Base-by-base conservation (phyloP, 805 yeast species). In the Nakazawaea peltata region DNA sequence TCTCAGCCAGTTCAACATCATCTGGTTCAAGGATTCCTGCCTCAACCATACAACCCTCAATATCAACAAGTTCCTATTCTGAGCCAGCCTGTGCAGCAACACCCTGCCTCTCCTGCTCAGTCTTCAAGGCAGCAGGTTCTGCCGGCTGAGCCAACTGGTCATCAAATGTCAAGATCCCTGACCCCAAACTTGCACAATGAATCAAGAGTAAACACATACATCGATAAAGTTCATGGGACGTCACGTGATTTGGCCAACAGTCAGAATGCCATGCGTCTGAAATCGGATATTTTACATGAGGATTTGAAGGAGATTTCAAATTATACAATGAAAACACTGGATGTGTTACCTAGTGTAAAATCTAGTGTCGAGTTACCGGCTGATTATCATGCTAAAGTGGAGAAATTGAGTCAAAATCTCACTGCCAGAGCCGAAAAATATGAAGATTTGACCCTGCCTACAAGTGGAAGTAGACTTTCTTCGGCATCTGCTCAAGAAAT, bases 331-430 rank as follows among this genome's bases (percentile, higher is more conserved):
- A 25, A 13, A 13, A 13, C 25, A 12, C 28, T 32, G 2, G 37
- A 37, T 17, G 29, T 22, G 15, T 12, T 37, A 5, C 36, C 37
- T 3, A 9, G 25, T 16, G 30, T 38, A 30, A 34, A 29, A 21
- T 21, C 23, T 8, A 21, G 23, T 21, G n/a, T n/a, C n/a, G n/a
- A n/a, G n/a, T 46, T 48, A 23, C 49, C 44, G 27, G 50, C 50
- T 17, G 23, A 21, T 8, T 21, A 21, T 10, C 23, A 21, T 21
- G 10, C 7, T 21, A 21, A 10, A 21, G 10, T 21, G 10, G 13
- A 18, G 13, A 21, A 16, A 14, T 19, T 37, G 25, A 30, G 27
- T 14, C 21, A 8, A 13, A 23, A 18, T 13, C 13, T 25, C 28
- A 10, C 30, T 22, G 7, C 26, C 13, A 24, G 39, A 14, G 16